phyloP scores from a whole-genome alignment of 2,329 filamentous ascomycete species.

The Lomentospora prolificans region DNA sequence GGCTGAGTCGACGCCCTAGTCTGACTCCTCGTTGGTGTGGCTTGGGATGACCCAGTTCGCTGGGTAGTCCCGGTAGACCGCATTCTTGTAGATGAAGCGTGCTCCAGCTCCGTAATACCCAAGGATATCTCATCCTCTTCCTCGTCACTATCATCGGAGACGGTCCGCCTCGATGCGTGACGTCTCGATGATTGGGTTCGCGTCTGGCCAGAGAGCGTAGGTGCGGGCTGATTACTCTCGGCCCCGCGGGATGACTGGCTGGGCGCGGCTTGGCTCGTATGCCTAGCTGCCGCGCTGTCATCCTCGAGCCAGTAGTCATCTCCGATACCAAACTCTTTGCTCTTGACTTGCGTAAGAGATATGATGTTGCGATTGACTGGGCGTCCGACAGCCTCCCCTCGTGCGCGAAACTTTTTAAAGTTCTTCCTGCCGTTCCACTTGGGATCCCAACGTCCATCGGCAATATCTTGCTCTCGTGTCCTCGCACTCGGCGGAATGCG shows the following conservation, averaged over 20 bases:
- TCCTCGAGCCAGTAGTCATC: constrained; percentile 68
- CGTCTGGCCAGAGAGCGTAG: constrained; percentile 1
- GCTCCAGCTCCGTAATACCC: constrained; percentile 16
- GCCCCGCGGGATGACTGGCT: constrained; percentile 16
- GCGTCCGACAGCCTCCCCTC: constrained; percentile 38
- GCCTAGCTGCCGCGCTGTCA: constrained; percentile 19
- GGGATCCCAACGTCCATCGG: constrained; percentile 64
- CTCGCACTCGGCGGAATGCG: constrained; percentile 23
- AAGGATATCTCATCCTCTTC: constrained; percentile 17
- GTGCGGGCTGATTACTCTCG: constrained; percentile 15
- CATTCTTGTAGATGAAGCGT: constrained; percentile 3
- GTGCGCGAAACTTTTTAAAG: constrained; percentile 76
- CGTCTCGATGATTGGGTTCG: constrained; percentile 8
- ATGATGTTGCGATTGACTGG: constrained; percentile 51
- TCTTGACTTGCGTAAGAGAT: constrained; percentile 58
- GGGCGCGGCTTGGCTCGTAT: constrained; percentile 13
- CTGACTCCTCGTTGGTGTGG: constrained; percentile 3
- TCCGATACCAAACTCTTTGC: constrained; percentile 63
- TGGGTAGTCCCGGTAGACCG: constrained; percentile 14
- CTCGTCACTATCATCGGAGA: constrained; percentile 28
- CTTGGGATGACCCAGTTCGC: constrained; percentile 15
- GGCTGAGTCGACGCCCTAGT: constrained; percentile 12
- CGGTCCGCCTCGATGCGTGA: constrained; percentile 15
- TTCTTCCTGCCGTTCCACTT: constrained; percentile 92
- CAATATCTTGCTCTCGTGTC: constrained; percentile 38